phyloP scores from a whole-genome alignment of 305 asterid genomes.

The Ruellia speciosa region DNA sequence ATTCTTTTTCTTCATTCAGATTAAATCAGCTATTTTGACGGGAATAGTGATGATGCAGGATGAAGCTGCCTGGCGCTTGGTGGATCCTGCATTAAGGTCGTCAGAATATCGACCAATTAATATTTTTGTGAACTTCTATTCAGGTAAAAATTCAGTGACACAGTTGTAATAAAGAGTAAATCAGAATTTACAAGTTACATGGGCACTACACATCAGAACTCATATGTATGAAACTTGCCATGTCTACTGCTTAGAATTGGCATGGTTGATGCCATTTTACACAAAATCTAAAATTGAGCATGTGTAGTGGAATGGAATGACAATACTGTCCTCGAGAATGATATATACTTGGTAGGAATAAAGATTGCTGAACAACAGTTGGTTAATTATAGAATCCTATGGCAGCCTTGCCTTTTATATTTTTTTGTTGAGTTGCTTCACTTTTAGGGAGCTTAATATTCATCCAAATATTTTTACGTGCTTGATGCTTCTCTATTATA shows the following conservation, averaged over 20 bases:
- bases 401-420: no score
- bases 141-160: conserved; percentile 39
- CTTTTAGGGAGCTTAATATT: no score
- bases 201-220: no score
- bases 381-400: no score
- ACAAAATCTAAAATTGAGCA: neutral
- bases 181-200: neutral
- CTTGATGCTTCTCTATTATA: no score
- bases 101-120: conserved; percentile 83
- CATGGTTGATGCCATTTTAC: neutral
- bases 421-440: no score
- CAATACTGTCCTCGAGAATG: neutral
- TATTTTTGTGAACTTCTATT: conserved; percentile 76
- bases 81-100: conserved; percentile 55
- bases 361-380: no score
- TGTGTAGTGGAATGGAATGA: neutral
- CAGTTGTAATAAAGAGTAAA: neutral
- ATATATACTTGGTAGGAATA: neutral
- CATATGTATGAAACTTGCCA: no score
- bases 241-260: no score
- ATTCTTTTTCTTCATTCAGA: neutral
- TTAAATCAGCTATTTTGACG: neutral
- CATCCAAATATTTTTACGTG: no score
- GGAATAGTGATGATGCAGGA: conserved; percentile 37
- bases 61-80: conserved; percentile 88